Percentiles rank a stretch among this genome's conserved stretches.
Conservation (phyloP, 192 early-diverging fungal species). For the Coemansia sp. region DNA sequence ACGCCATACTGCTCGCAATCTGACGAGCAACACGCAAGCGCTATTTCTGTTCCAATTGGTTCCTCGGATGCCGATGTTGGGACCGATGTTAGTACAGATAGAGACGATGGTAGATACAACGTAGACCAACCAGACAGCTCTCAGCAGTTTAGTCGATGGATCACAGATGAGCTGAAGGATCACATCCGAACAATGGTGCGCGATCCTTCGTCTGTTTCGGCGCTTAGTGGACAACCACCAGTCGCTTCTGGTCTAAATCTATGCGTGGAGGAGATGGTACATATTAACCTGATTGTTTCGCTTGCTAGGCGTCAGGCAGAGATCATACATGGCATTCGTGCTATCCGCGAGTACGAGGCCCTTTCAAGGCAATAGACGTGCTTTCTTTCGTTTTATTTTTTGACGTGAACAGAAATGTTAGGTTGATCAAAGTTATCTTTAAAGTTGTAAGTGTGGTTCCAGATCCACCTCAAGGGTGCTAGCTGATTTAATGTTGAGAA, state of each 20-base stretch:
- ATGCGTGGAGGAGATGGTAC: conserved; percentile 43
- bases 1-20: conserved; percentile 28
- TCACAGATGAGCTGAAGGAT: conserved; percentile 42
- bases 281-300: conserved; percentile 44
- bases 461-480: not conserved
- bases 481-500: too few species aligned
- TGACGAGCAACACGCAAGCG: conserved; percentile 1
- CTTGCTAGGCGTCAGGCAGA: conserved; percentile 49
- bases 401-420: too few species aligned
- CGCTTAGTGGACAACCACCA: conserved; percentile 28
- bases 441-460: too few species aligned
- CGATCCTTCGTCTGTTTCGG: conserved; percentile 24
- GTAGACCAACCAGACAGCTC: conserved; percentile 12
- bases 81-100: conserved; percentile 14
- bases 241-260: conserved; percentile 42
- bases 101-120: conserved; percentile 13
- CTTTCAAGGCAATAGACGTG: not conserved
- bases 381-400: too few species aligned
- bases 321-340: conserved; percentile 44
- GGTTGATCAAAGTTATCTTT: too few species aligned
- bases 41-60: conserved; percentile 17
- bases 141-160: conserved; percentile 36
- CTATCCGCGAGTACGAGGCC: conserved; percentile 41
- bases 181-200: conserved; percentile 44
- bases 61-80: conserved; percentile 2